Base-by-base conservation (phyloP, 208 protist species). In the Acanthamoeba royreba region DNA sequence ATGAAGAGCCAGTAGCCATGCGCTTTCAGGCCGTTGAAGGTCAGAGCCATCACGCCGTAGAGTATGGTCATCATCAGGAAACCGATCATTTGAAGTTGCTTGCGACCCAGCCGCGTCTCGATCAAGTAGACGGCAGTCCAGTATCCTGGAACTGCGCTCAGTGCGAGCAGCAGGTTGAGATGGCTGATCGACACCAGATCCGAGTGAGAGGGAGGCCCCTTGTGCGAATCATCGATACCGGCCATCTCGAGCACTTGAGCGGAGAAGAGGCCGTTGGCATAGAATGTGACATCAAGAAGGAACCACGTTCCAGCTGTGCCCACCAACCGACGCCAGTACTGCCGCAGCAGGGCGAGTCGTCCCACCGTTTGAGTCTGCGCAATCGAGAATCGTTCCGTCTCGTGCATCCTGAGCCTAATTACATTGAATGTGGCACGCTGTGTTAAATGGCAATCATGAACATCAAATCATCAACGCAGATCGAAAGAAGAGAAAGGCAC, bases 251-350 rank as follows among this genome's bases (percentile, higher is more conserved):
- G 31, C 13, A 95, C 63, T 8, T 61, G 61, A 0, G 49, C 42
- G n/a, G 94, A 35, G 74, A 95, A 96, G 7, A 97, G 81, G 15
- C 66, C 87, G 88, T 97, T 97, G 35, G 96, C 96, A 72, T 97
- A 97, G 61, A 96, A 97, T 0, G 94, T 93, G 40, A 98, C 94
- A 66, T 98, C 97, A 58, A 97, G 95, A 13, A 98, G 79, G 86
- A 97, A 98, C 97, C 97, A 98, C 7, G 63, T 85, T 25, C 88
- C 93, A 0, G 96, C 96, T 0, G 96, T 97, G 42, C 95, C 97
- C 2, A 95, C 8, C 17, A 97, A 53, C 19, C 85, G 58, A 35
- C 58, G 13, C 90, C 93, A 55, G 42, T 79, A 89, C 8, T 61
- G 53, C 25, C 42, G 74, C 74, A 49, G 15, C 74, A 85, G 28